Conservation (phyloP, 805 yeast species). For the Henningerozyma blattae region DNA sequence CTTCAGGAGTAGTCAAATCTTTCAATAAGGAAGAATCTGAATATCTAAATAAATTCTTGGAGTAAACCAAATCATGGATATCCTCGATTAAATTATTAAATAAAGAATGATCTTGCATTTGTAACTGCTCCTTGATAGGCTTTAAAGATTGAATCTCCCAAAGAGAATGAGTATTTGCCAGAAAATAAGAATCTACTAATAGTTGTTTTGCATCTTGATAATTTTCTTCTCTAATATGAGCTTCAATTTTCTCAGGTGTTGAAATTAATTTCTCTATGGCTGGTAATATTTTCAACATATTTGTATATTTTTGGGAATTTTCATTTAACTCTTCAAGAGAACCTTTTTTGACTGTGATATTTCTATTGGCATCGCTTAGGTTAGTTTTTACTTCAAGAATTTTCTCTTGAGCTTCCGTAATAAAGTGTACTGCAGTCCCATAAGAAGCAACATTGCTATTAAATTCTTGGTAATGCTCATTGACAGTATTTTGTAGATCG, state of each 20-base stretch:
- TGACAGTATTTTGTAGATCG: slow-evolving; percentile 58
- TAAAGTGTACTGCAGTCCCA: slow-evolving; percentile 50
- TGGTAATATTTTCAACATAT: slow-evolving; percentile 59
- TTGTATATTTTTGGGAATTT: slow-evolving; percentile 48
- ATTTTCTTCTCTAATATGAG: slow-evolving; percentile 52
- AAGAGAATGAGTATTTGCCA: slow-evolving; percentile 39
- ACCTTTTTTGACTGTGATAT: slow-evolving; percentile 42
- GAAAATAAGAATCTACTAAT: slow-evolving; percentile 31
- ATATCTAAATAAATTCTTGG: slow-evolving; percentile 26
- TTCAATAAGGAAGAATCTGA: slow-evolving; percentile 15
- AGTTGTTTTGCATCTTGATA: slow-evolving; percentile 54
- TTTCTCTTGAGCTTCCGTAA: slow-evolving; percentile 54
- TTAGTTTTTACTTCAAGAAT: slow-evolving; percentile 25
- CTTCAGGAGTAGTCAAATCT: slow-evolving; percentile 10
- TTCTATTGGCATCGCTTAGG: slow-evolving; percentile 28
- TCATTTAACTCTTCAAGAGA: slow-evolving; percentile 52
- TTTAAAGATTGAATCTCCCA: slow-evolving; percentile 47
- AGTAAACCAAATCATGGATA: slow-evolving; percentile 53
- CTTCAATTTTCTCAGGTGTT: slow-evolving; percentile 55
- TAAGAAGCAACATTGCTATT: slow-evolving; percentile 80
- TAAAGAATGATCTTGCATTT: slow-evolving; percentile 44
- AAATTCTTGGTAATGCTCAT: slow-evolving; percentile 72
- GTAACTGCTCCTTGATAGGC: slow-evolving; percentile 39
- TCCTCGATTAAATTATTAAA: slow-evolving; percentile 72
- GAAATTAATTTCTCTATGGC: slow-evolving; percentile 48